Percentiles rank a stretch among this genome's conserved stretches.
Evolutionary conservation across 441 rosid genomes (phyloP).

Genomic region (Pelargonium cotyledonis): DNA sequence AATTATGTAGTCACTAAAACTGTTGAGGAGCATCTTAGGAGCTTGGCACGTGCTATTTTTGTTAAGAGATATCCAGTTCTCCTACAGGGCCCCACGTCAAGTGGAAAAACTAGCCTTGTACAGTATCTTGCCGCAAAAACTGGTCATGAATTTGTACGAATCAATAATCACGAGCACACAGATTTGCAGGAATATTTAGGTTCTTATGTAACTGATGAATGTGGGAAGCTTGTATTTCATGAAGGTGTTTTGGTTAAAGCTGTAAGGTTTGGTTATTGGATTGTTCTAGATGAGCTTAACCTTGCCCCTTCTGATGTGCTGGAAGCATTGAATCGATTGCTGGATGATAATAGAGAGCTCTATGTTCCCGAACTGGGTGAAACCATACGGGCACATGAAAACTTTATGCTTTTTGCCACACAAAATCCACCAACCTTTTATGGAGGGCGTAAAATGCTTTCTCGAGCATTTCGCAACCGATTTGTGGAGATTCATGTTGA

Average conservation of each 20-base stretch:
- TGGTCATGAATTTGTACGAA: slow-evolving; percentile 85
- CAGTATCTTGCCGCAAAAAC: slow-evolving; percentile 86
- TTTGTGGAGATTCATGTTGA: slow-evolving; percentile 99
- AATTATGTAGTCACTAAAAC: slow-evolving; percentile 75
- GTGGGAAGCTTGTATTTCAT: slow-evolving; percentile 88
- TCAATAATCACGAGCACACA: slow-evolving; percentile 97
- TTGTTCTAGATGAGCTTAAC: slow-evolving; percentile 93
- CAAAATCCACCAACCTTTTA: slow-evolving; percentile 96
- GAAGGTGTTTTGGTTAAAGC: slow-evolving; percentile 98
- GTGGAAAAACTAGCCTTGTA: slow-evolving; percentile 99
- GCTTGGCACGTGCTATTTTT: slow-evolving; percentile 79
- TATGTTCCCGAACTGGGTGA: slow-evolving; percentile 84
- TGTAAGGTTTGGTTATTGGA: slow-evolving; percentile 88
- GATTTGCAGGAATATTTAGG: slow-evolving; percentile 96
- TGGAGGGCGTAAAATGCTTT: slow-evolving; percentile 98
- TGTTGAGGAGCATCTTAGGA: slow-evolving; percentile 65
- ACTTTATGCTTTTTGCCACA: slow-evolving; percentile 98
- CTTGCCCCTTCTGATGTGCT: slow-evolving; percentile 98
- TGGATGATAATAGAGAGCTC: slow-evolving; percentile 97
- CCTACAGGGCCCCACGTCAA: slow-evolving; percentile 94
- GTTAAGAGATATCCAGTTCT: slow-evolving; percentile 87
- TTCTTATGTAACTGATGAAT: slow-evolving; percentile 70
- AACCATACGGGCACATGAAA: slow-evolving; percentile 76
- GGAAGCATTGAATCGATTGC: slow-evolving; percentile 89
- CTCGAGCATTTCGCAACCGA: slow-evolving; percentile 98